Evolutionary conservation across 768 basidiomycete species (phyloP).

Genomic region (Strobilomyces confusus): DNA sequence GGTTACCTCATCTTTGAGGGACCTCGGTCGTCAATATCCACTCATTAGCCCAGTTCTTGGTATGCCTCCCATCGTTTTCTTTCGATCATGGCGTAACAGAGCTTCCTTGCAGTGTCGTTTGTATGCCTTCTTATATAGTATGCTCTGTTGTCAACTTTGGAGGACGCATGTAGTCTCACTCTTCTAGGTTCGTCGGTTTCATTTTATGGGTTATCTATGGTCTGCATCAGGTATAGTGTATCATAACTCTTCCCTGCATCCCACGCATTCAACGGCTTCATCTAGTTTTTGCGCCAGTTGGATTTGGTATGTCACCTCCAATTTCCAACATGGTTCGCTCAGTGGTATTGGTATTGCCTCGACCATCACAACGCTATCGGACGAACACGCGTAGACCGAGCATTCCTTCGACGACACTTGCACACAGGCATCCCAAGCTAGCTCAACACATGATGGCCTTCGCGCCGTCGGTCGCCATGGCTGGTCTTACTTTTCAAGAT

Average conservation of each 20-base stretch:
- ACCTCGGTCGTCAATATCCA: too few relatives aligned
- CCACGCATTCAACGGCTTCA: background rate
- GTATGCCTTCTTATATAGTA: too few relatives aligned
- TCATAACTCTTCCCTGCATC: background rate
- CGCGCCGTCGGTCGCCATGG: background rate
- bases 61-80: too few relatives aligned
- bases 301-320: background rate
- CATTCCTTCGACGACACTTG: slow-evolving; percentile 9
- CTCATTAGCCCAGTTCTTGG: too few relatives aligned
- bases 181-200: background rate
- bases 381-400: slow-evolving; percentile 8
- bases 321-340: background rate
- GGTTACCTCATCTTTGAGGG: too few relatives aligned
- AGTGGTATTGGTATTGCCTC: slow-evolving; percentile 10
- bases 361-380: slow-evolving; percentile 1
- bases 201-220: background rate
- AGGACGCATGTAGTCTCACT: too few relatives aligned
- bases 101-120: too few relatives aligned
- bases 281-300: slow-evolving; percentile 2
- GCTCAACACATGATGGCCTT: background rate
- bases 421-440: slow-evolving; percentile 6
- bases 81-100: too few relatives aligned
- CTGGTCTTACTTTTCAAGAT: background rate
- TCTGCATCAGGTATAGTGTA: slow-evolving; percentile 4
- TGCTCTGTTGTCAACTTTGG: too few relatives aligned